These are phyloP conservation scores for Botryotinia convoluta DNA, from an alignment of 2,329 filamentous ascomycete genomes.

Conservation along the genomic window DNA sequence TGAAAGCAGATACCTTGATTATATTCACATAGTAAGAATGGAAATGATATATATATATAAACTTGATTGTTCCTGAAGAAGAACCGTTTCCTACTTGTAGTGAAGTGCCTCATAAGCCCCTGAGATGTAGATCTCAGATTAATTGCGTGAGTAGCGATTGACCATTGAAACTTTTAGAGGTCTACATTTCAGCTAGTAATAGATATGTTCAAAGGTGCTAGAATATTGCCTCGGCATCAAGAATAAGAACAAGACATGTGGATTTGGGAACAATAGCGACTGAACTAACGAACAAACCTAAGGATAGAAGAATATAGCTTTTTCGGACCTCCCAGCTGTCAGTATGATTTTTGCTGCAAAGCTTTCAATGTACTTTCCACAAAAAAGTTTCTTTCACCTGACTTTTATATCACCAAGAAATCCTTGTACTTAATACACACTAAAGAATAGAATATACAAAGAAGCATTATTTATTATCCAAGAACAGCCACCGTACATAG, in stretches of 20 bases:
- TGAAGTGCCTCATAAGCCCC: not conserved
- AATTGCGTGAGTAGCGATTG: not conserved
- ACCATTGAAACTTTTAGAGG: too few species aligned
- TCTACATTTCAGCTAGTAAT: not conserved
- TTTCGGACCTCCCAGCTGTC: not conserved
- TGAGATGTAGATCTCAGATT: not conserved
- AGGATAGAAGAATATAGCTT: not conserved
- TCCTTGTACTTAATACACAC: not conserved
- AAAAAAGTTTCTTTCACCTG: not conserved
- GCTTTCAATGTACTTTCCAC: not conserved
- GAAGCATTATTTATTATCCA: conserved; percentile 1
- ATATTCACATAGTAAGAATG: not conserved
- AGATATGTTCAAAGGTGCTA: not conserved
- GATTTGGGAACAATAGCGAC: not conserved
- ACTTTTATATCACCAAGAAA: not conserved
- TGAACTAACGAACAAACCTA: not conserved
- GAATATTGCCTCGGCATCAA: not conserved
- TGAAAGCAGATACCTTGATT: not conserved
- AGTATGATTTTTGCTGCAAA: too few species aligned
- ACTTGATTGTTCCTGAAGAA: not conserved
- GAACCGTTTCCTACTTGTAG: too few species aligned
- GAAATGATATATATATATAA: not conserved
- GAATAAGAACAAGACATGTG: rapidly evolving
- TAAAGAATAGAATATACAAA: not conserved
- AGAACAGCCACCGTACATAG: not conserved